Evolutionary conservation across 2,329 filamentous ascomycete species (phyloP).

Genomic region (Xylaria sp.): DNA sequence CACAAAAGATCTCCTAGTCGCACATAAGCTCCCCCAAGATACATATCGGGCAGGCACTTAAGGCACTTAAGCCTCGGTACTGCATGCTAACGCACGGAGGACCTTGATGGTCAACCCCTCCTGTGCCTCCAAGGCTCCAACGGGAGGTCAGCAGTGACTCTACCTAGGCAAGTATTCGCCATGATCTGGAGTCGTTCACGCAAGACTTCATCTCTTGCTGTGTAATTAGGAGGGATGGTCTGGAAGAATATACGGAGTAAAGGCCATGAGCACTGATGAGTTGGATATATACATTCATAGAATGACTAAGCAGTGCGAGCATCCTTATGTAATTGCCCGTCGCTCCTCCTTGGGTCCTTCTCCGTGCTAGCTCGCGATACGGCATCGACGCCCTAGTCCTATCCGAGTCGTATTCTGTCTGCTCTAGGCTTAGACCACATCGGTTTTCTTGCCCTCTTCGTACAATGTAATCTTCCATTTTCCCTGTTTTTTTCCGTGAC

Average conservation of each 20-base stretch:
- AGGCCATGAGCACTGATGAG: neutral
- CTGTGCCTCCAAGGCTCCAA: neutral
- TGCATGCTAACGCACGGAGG: neutral
- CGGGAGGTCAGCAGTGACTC: too few species aligned
- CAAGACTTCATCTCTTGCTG: too few species aligned
- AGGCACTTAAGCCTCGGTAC: conserved; percentile 9
- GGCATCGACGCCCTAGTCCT: too few species aligned
- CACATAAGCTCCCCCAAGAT: neutral
- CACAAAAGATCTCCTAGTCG: neutral
- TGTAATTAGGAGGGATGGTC: neutral
- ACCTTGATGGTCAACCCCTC: conserved; percentile 14
- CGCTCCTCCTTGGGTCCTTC: neutral
- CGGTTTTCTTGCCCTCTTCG: neutral
- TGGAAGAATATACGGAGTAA: neutral
- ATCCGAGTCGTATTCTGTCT: too few species aligned
- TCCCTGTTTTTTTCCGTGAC: neutral
- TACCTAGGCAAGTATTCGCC: too few species aligned
- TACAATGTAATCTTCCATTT: neutral
- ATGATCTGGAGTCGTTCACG: too few species aligned
- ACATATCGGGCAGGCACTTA: conserved; percentile 23
- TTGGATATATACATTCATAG: neutral
- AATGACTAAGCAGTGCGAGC: neutral
- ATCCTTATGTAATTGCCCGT: neutral
- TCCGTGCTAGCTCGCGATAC: too few species aligned
- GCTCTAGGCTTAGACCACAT: too few species aligned